Percentiles rank a stretch among this genome's conserved stretches.
phyloP scores from a whole-genome alignment of 2,329 filamentous ascomycete species.

The Claviceps africana region DNA sequence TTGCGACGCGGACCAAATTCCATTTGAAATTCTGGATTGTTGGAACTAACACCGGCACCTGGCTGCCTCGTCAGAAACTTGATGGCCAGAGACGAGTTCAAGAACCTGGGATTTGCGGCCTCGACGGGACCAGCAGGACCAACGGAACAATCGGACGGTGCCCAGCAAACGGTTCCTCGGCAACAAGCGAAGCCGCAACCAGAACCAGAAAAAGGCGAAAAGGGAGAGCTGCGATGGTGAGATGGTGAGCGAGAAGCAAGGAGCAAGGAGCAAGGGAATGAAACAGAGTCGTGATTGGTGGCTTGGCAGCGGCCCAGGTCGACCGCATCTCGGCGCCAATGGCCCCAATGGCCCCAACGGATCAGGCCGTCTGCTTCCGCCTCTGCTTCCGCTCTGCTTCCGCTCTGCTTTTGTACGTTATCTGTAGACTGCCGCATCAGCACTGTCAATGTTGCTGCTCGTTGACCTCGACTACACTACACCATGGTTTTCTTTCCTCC shows the following conservation, averaged over 20 bases:
- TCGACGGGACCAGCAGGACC: conserved; percentile 4
- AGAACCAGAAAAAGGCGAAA: conserved; percentile 20
- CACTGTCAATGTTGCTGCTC: not conserved
- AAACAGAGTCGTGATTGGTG: not conserved
- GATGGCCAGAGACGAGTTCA: conserved; percentile 92
- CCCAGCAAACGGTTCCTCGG: not conserved
- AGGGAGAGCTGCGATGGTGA: conserved; percentile 26
- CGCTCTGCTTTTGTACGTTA: too few species aligned
- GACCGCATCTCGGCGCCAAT: not conserved
- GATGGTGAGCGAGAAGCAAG: too few species aligned
- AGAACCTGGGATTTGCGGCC: conserved; percentile 67
- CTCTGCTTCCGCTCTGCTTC: not conserved
- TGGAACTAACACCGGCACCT: not conserved
- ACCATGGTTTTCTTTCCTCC: too few species aligned
- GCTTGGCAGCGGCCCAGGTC: not conserved
- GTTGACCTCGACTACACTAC: too few species aligned
- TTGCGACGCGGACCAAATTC: not conserved
- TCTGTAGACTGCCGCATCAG: not conserved
- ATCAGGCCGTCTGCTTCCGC: too few species aligned
- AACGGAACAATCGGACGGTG: conserved; percentile 4
- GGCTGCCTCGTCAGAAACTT: conserved; percentile 49
- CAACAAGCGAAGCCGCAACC: conserved; percentile 8
- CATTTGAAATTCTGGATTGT: not conserved
- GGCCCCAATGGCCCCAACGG: too few species aligned
- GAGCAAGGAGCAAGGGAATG: not conserved